Conservation (phyloP, 148 eudicot species). For the Heliosperma pusillum region DNA sequence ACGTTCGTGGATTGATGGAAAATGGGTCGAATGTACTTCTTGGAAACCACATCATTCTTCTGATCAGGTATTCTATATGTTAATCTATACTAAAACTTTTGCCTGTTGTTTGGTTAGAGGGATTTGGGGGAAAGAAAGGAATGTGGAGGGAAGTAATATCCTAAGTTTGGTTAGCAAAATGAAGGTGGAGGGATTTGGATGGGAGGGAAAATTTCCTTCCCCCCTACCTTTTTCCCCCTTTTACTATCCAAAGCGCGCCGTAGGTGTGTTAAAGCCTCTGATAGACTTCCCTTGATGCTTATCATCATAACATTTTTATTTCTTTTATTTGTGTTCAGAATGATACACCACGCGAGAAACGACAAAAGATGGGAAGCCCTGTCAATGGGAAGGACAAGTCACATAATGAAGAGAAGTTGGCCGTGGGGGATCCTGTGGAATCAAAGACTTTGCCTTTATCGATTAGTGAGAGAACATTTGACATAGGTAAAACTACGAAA, state of each 20-base stretch:
- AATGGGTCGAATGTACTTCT: conserved; percentile 71
- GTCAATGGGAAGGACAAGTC: conserved; percentile 33
- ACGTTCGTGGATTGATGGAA: conserved; percentile 76
- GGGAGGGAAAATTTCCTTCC: too few species aligned
- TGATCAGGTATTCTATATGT: conserved; percentile 45
- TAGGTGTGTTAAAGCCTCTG: background rate
- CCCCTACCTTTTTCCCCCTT: background rate
- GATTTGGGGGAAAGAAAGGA: too few species aligned
- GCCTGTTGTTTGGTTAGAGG: background rate
- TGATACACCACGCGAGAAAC: conserved; percentile 71
- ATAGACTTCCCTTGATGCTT: background rate
- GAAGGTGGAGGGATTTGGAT: too few species aligned
- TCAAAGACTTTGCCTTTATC: conserved; percentile 44
- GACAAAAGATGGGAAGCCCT: conserved; percentile 52
- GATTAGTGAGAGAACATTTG: conserved; percentile 56
- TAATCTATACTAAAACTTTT: background rate
- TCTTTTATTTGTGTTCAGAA: conserved; percentile 40
- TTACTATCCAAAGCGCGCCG: background rate
- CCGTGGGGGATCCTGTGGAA: conserved; percentile 37
- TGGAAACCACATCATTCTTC: conserved; percentile 33
- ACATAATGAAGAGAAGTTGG: conserved; percentile 25
- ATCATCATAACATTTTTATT: background rate
- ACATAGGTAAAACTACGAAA: conserved; percentile 52
- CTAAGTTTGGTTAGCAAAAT: too few species aligned
- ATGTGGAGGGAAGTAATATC: too few species aligned